Evolutionary conservation across 257 asterid genomes (phyloP), one percentile per base, ranked within the genome.

Genomic region (Phtheirospermum japonicum): DNA sequence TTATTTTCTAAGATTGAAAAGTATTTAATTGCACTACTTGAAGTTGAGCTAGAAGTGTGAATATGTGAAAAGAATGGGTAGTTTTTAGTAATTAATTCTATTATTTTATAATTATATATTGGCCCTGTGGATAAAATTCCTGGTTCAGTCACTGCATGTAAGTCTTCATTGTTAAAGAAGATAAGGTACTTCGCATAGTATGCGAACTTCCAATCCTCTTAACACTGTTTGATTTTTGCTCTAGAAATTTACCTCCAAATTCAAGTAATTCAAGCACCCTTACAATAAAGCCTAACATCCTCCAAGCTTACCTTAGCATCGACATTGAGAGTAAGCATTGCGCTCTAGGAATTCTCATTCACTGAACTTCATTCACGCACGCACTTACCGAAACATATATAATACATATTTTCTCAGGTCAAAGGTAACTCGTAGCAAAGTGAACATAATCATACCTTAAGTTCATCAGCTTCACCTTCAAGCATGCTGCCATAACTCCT

Each of bases 391-490:
- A 49, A 48, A 61, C 23, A 61, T 14, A 54, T 54, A 30, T 3
- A 58, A 32, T 8, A 43, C 42, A 34, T 19, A 57, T 56, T 10
- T 17, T 11, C 32, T 33, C 17, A 52, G 31, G 36, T 14, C 19
- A 37, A 57, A 51, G 30, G 40, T 23, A 54, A 58, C 26, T 40
- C 13, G 8, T 30, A 48, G 26, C 52, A 54, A 18, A 32, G 48
- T 19, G 59, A 67, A 57, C 9, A 58, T 42, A 72, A 53, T 19
- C 43, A 20, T 78, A 89, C 97, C 97, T 92, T 92, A 45, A 92
- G 97, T 81, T 85, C 94, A 83, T 92, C 99, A 75, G 94, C 95
- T 77, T 92, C 99, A 19, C 99, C 99, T 66, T 92, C 99, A 9
- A 87, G 82, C 99, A 92, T 92, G 84, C 99, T 92, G 62, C 99